phyloP scores from a whole-genome alignment of 2,329 filamentous ascomycete genomes.

The Alternaria panax region DNA sequence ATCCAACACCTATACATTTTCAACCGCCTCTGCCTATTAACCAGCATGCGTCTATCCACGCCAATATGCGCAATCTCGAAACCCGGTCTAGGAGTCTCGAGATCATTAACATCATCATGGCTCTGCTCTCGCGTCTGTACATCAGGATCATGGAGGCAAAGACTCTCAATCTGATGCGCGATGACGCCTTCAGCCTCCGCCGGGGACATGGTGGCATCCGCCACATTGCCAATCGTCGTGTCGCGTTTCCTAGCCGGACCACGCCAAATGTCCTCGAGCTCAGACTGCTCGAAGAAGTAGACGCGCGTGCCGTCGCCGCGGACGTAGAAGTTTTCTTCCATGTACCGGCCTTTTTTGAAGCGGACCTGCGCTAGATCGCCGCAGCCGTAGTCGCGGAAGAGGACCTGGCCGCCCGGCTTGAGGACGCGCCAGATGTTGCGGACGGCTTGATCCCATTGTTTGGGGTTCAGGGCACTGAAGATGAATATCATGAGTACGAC shows the following conservation, averaged over 20 bases:
- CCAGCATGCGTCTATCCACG: conserved; percentile 85
- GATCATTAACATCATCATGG: conserved; percentile 6
- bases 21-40: conserved; percentile 86
- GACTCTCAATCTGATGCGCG: conserved; percentile 3
- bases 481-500: conserved; percentile 96
- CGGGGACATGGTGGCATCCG: not conserved
- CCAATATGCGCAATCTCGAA: conserved; percentile 80
- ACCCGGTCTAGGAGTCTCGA: conserved; percentile 25
- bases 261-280: conserved; percentile 82
- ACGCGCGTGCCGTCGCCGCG: conserved; percentile 94
- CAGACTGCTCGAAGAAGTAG: conserved; percentile 93
- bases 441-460: conserved; percentile 84
- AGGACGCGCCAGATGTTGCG: conserved; percentile 81
- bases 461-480: conserved; percentile 87
- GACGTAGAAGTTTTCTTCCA: conserved; percentile 98
- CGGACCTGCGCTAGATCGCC: conserved; percentile 95
- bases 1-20: conserved; percentile 99
- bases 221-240: conserved; percentile 5
- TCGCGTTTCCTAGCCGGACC: conserved; percentile 41
- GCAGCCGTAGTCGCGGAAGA: conserved; percentile 96
- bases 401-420: conserved; percentile 89
- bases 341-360: conserved; percentile 92
- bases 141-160: conserved; percentile 12
- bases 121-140: not conserved
- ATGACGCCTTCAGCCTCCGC: conserved; percentile 1